Conservation (phyloP, 2,329 filamentous ascomycete species). For the Colletotrichum plurivorum region DNA sequence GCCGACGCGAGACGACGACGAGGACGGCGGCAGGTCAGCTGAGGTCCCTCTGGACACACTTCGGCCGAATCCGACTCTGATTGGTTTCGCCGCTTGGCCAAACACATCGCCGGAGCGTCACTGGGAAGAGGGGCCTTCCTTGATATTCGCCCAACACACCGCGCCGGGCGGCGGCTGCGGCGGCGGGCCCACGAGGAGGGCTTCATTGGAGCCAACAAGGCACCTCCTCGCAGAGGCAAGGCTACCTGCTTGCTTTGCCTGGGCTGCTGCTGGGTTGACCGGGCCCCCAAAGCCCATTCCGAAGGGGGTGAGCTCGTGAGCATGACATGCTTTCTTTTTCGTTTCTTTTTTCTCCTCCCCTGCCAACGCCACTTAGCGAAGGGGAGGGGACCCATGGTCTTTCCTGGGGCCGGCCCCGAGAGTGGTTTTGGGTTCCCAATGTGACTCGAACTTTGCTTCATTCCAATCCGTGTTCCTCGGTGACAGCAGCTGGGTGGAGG, state of each 20-base stretch:
- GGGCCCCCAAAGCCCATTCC: conserved; percentile 1
- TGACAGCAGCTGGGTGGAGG: background rate
- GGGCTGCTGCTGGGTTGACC: background rate
- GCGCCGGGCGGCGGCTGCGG: too few relatives aligned
- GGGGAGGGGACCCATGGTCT: background rate
- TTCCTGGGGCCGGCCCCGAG: background rate
- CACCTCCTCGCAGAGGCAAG: background rate
- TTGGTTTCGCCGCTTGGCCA: conserved; percentile 6
- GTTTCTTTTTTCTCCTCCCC: conserved; percentile 21
- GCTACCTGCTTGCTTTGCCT: background rate
- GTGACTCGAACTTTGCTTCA: conserved; percentile 26
- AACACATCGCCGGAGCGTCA: background rate
- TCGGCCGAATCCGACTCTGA: background rate
- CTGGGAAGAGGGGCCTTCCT: too few relatives aligned
- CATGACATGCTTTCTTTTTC: conserved; percentile 28
- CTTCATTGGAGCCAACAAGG: conserved; percentile 8
- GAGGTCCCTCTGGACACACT: background rate
- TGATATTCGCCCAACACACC: conserved; percentile 3
- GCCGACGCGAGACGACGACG: too few relatives aligned
- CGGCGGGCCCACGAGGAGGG: too few relatives aligned
- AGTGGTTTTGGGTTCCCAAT: background rate
- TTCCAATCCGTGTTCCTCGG: conserved; percentile 25
- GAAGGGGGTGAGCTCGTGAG: conserved; percentile 9
- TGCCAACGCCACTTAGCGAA: conserved; percentile 25
- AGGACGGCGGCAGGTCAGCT: too few relatives aligned